Evolutionary conservation across 441 rosid species (phyloP).

Genomic region (Eruca vesicaria): DNA sequence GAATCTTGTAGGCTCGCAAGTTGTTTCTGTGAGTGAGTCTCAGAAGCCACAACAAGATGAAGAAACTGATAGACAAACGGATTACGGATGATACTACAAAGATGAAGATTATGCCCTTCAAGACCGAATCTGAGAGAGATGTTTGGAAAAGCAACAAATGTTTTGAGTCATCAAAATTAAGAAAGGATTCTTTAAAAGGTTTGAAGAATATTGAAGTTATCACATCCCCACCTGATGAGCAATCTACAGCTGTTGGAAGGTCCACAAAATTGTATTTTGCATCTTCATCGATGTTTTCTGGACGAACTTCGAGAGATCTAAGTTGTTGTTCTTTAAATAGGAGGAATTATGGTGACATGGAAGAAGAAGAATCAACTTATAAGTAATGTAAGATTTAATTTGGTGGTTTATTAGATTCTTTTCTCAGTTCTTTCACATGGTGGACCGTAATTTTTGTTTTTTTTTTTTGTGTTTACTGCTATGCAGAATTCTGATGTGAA

Average conservation of each 20-base stretch:
- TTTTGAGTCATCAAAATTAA: not conserved
- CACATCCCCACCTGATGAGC: conserved; percentile 31
- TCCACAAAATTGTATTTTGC: conserved; percentile 25
- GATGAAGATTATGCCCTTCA: not conserved
- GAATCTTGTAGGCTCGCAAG: conserved; percentile 32
- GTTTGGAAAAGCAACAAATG: not conserved
- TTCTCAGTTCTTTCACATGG: not conserved
- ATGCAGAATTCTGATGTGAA: conserved; percentile 36
- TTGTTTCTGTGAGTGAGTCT: conserved; percentile 37
- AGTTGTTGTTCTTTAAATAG: conserved; percentile 17
- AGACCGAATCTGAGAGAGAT: not conserved
- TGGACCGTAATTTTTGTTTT: not conserved
- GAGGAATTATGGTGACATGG: conserved; percentile 38
- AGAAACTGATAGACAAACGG: not conserved
- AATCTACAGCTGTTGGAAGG: conserved; percentile 44
- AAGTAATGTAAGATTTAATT: conserved; percentile 41
- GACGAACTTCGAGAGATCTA: conserved; percentile 17
- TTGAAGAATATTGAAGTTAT: not conserved
- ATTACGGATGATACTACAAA: not conserved
- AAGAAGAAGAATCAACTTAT: conserved; percentile 23
- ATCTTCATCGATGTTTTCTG: conserved; percentile 19
- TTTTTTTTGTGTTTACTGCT: not conserved
- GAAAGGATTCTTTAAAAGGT: conserved; percentile 1
- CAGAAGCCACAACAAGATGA: not conserved
- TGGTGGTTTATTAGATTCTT: not conserved